Base-by-base conservation (phyloP, 805 yeast species). In the Candida succiphila region DNA sequence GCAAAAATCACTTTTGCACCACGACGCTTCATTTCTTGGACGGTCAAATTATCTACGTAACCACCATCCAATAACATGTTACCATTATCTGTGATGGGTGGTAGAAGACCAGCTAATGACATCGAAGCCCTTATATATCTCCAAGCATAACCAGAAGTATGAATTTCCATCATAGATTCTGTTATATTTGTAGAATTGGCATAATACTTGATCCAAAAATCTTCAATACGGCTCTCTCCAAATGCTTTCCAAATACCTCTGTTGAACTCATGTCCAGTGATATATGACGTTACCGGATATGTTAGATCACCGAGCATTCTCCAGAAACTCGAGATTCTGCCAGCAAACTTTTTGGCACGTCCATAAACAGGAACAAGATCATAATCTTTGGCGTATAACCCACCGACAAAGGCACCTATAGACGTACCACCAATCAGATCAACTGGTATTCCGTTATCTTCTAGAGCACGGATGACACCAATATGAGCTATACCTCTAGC, bases 161-260 rank as follows among this genome's bases (percentile, higher is more conserved):
- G 98, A 19, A 89, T 75, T 45, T 92, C 98, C 94, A 89, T 92
- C 17, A 86, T 74, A 0, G 96, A 88, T 43, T 87, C 83, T 3
- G 98, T 92, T 34, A 89, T 85, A 51, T 89, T 89, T 13, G 98
- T 89, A 1, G 97, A 85, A 51, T 92, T 89, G 48, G 92, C 78
- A 51, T 74, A 89, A 53, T 73, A 89, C 40, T 71, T 77, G 39
- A 89, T 69, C 98, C 98, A 89, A 54, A 89, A 89, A 52, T 89
- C 98, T 52, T 89, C 98, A 43, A 89, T 86, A 47, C 95, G 78
- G 12, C 78, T 71, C 42, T 85, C 89, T 1, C 97, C 96, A 60
- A 89, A 83, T 0, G 85, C 75, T 54, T 92, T 89, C 96, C 96
- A 92, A n/a, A 89, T 75, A 32, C 98, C 97, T 44, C 97, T 67